Evolutionary conservation across 139 green algal species (phyloP).

Genomic region (Chlamydomonas sp.): DNA sequence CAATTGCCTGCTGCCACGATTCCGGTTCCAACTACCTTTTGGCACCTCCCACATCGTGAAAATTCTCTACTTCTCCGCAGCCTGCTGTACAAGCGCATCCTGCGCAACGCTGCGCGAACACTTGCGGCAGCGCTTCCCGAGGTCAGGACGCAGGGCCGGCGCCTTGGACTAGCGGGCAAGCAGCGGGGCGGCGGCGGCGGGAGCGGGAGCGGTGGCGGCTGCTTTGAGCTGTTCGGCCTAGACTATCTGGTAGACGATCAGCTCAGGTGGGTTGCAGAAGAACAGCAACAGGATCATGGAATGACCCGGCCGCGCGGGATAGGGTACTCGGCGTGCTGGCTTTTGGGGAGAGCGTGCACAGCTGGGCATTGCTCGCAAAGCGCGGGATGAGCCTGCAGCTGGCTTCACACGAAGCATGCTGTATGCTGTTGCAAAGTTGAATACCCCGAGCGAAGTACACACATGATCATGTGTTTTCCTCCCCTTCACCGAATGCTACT

Average conservation of each 20-base stretch:
- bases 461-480: too few relatives aligned
- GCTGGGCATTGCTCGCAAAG: too few relatives aligned
- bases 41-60: not conserved
- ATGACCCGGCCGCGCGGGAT: too few relatives aligned
- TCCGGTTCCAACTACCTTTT: too few relatives aligned
- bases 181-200: not conserved
- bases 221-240: slow-evolving; percentile 62
- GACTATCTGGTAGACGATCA: slow-evolving; percentile 61
- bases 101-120: slow-evolving; percentile 29
- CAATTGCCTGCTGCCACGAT: too few relatives aligned
- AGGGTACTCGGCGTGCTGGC: too few relatives aligned
- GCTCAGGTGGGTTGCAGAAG: not conserved
- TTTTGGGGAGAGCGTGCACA: too few relatives aligned
- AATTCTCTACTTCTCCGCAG: not conserved
- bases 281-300: not conserved
- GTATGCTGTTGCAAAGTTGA: too few relatives aligned
- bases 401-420: too few relatives aligned
- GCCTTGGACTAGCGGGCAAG: not conserved
- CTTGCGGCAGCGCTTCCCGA: slow-evolving; percentile 20
- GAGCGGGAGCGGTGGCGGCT: not conserved
- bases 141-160: not conserved
- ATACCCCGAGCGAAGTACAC: too few relatives aligned
- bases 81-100: slow-evolving; percentile 5
- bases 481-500: too few relatives aligned
- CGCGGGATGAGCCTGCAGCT: too few relatives aligned